Percentiles rank a stretch among this genome's conserved stretches.
Evolutionary conservation across 2,329 filamentous ascomycete genomes (phyloP).

Genomic region (Aspergillus chevalieri): DNA sequence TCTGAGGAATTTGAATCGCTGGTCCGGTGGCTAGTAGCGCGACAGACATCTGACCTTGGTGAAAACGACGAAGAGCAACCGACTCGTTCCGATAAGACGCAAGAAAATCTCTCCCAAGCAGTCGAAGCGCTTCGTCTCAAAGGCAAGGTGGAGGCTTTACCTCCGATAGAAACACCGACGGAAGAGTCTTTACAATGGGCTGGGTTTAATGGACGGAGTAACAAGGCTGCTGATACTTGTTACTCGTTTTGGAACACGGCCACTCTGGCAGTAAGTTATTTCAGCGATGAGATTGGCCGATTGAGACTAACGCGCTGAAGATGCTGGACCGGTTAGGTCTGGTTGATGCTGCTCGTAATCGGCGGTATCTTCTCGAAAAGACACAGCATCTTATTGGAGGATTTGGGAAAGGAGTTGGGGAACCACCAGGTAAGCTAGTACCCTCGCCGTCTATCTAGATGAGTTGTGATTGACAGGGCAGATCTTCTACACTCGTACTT

Average conservation of each 20-base stretch:
- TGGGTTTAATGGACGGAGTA: slow-evolving; percentile 83
- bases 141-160: slow-evolving; percentile 23
- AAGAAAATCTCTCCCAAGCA: not conserved
- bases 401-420: slow-evolving; percentile 66
- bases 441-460: not conserved
- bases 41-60: slow-evolving; percentile 57
- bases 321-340: slow-evolving; percentile 55
- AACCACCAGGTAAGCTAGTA: slow-evolving; percentile 55
- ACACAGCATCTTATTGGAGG: slow-evolving; percentile 83
- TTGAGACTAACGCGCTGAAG: slow-evolving; percentile 28
- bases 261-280: slow-evolving; percentile 46
- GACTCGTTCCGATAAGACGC: slow-evolving; percentile 5
- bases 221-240: slow-evolving; percentile 91
- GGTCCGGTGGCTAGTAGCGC: slow-evolving; percentile 55
- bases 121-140: slow-evolving; percentile 13
- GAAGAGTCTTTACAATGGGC: slow-evolving; percentile 46
- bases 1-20: slow-evolving; percentile 29
- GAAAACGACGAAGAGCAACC: slow-evolving; percentile 34
- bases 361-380: slow-evolving; percentile 74
- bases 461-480: slow-evolving; percentile 31
- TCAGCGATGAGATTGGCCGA: not conserved
- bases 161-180: slow-evolving; percentile 16
- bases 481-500: slow-evolving; percentile 86
- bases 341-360: slow-evolving; percentile 55
- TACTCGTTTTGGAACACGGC: slow-evolving; percentile 89